Evolutionary conservation across 257 asterid species (phyloP).

Genomic region (Echium plantagineum): DNA sequence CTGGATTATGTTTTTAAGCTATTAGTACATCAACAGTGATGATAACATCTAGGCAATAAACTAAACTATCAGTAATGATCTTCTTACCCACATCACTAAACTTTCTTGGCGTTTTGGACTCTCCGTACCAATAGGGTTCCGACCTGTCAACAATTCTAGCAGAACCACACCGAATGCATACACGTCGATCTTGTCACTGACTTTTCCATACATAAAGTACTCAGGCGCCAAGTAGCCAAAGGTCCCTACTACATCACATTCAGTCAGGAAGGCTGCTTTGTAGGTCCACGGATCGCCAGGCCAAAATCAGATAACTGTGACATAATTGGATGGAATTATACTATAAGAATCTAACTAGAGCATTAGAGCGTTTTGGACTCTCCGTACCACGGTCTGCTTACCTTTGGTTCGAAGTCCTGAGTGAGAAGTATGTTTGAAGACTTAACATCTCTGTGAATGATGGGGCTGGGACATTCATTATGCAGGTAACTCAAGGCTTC

Average conservation of each 20-base stretch:
- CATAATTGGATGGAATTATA: too few species aligned
- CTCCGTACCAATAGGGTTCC: conserved; percentile 65
- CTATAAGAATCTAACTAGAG: neutral
- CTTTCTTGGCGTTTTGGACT: conserved; percentile 60
- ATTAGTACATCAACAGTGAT: too few species aligned
- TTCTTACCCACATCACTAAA: conserved; percentile 88
- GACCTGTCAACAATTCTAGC: conserved; percentile 78
- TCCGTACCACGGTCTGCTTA: conserved; percentile 13
- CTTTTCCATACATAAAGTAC: conserved; percentile 92
- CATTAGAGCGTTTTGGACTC: too few species aligned
- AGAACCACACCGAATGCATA: conserved; percentile 94
- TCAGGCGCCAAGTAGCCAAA: conserved; percentile 98
- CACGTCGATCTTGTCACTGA: conserved; percentile 91
- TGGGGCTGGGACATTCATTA: conserved; percentile 42
- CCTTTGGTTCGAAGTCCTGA: conserved; percentile 68
- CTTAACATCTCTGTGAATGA: conserved; percentile 84
- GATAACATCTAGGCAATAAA: neutral
- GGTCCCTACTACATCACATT: conserved; percentile 84
- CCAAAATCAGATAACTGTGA: conserved; percentile 80
- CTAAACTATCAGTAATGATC: neutral
- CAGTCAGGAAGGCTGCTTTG: conserved; percentile 45
- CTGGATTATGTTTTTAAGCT: conserved; percentile 17
- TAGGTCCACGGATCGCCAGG: conserved; percentile 82
- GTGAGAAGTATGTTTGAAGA: conserved; percentile 78
- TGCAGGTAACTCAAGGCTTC: conserved; percentile 81